Evolutionary conservation across 1,139 yeast species (phyloP), one percentile per base, ranked within the genome.

Genomic region (Yamadazyma buinensis): DNA sequence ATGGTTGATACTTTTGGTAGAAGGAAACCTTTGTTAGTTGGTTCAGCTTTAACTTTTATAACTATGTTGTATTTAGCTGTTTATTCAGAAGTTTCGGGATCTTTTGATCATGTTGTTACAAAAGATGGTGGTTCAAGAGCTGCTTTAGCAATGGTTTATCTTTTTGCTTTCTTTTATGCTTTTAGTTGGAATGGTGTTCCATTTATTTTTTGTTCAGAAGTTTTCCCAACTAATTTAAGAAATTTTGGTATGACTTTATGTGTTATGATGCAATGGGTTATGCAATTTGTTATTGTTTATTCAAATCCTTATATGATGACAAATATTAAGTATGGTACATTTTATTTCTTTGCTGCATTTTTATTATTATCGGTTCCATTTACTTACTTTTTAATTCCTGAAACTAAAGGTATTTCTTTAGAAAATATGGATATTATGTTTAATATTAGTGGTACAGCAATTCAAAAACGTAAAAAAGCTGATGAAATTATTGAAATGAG

Each of bases 1-100:
- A 47, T 71, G 27, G 69, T 72, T 17, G 78, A 72, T 48, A 41
- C 46, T 26, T 46, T 66, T 41, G 79, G 77, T 20, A 61, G 79
- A 46, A 61, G 75, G 34, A 48, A 57, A 4, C 64, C 76, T 2
- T 61, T 71, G 33, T 52, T 67, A 40, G 43, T 48, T 39, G 67
- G 70, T 20, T 44, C 74, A 3, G 32, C 54, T 10, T 61, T 72
- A n/a, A 77, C 79, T 49, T 66, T 75, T 7, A 39, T 68, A 15
- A 64, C 71, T 43, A 62, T 72, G 58, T 68, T 69, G 63, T 69
- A 68, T 49, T 63, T 72, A 39, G 79, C 71, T 15, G 72, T 71
- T 3, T 73, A 65, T 42, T 31, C 42, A 12, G 38, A 38, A 22
- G 47, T 70, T 28, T 48, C 60, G 3, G 43, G 53, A 0, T 51